Conservation (phyloP, 306 rosid species). For the Cotoneaster glaucophyllus region DNA sequence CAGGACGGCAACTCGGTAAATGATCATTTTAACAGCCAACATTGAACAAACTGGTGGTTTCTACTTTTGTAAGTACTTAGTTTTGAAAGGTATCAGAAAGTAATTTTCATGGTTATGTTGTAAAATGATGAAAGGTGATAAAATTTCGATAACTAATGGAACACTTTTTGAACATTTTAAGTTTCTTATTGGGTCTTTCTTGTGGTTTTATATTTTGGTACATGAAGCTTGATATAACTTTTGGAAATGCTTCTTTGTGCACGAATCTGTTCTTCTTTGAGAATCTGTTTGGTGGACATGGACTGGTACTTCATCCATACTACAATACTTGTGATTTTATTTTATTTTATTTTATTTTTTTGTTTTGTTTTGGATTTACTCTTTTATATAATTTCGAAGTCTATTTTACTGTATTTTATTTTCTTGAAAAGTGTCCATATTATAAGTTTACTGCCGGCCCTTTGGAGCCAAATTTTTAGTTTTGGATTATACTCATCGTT, state of each 20-base stretch:
- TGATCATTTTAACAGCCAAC: constrained; percentile 6
- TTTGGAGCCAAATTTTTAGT: too few species aligned
- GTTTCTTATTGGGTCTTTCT: not conserved
- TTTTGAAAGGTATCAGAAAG: constrained; percentile 5
- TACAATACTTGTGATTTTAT: not conserved
- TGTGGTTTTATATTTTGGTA: not conserved
- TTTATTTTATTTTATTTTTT: too few species aligned
- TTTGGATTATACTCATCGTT: too few species aligned
- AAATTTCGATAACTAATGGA: not conserved
- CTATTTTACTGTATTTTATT: too few species aligned
- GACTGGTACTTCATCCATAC: too few species aligned
- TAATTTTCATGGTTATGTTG: not conserved
- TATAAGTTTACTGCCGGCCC: too few species aligned
- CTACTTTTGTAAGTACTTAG: constrained; percentile 9
- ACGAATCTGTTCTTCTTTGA: too few species aligned
- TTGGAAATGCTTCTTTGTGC: too few species aligned
- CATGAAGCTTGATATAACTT: too few species aligned
- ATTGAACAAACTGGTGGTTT: constrained; percentile 2
- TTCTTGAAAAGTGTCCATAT: too few species aligned
- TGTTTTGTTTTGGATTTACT: not conserved
- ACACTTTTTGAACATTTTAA: not conserved
- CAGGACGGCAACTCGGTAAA: not conserved
- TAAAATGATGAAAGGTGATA: not conserved
- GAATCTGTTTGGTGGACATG: too few species aligned
- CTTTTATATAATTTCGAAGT: not conserved